Evolutionary conservation across 2,329 filamentous ascomycete species (phyloP).

Genomic region (Myriangium duriaei): DNA sequence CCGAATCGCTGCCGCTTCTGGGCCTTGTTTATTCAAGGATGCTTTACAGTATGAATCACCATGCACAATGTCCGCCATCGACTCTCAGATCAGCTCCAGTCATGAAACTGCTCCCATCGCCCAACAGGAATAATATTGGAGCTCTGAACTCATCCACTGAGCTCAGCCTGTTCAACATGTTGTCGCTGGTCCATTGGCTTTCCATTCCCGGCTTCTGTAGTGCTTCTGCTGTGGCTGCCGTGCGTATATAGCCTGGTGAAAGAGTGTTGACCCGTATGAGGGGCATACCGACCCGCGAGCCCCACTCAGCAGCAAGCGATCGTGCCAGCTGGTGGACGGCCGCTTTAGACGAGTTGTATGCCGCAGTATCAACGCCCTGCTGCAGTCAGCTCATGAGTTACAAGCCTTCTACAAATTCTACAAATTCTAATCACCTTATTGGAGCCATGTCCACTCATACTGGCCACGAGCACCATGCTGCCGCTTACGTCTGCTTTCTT

Average conservation of each 20-base stretch:
- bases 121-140: constrained; percentile 2
- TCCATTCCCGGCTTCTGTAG: constrained; percentile 7
- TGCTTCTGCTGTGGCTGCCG: constrained; percentile 2
- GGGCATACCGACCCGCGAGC: constrained; percentile 26
- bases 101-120: constrained; percentile 9
- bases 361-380: constrained; percentile 29
- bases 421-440: constrained; percentile 17
- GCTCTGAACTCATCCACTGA: constrained; percentile 4
- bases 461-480: constrained; percentile 27
- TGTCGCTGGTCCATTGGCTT: constrained; percentile 5
- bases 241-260: constrained; percentile 22
- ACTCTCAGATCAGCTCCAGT: constrained; percentile 9
- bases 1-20: too few species aligned
- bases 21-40: too few species aligned
- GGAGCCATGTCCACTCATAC: constrained; percentile 25
- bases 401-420: not conserved
- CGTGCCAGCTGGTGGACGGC: constrained; percentile 41
- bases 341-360: constrained; percentile 44
- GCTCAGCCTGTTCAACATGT: constrained; percentile 6
- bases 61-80: constrained; percentile 8
- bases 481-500: constrained; percentile 20
- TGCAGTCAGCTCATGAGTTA: not conserved
- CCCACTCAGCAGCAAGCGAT: constrained; percentile 43
- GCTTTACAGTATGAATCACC: too few species aligned
- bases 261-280: constrained; percentile 29